Base-by-base conservation (phyloP, 176 grass and related monocot genomes). In the Chrysopogon serrulatus region DNA sequence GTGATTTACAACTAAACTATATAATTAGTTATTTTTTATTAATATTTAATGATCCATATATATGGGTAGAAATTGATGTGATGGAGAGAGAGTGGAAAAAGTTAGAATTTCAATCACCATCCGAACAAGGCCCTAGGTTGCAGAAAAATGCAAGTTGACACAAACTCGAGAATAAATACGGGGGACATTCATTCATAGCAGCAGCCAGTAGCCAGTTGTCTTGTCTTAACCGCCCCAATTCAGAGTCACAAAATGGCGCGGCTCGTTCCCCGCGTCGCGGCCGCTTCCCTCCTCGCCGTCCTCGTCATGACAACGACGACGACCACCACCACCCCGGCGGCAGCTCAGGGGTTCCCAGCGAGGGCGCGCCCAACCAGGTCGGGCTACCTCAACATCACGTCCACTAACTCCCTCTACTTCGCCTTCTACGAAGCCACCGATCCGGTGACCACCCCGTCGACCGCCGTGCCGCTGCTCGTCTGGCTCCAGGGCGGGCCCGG, bases 401-500 rank as follows among this genome's bases (percentile, higher is more conserved):
- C 77, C 68, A 67, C 44, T 54, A 59, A 59, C 78, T 77, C 73
- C 34, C 63, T 88, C 82, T 84, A 86, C 87, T 63, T 87, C 83
- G 90, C 86, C 79, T 92, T 90, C 90, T 96, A 91, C 82, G 83
- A 93, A 67, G 93, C 90, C 71, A 86, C 82, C 60, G 30, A 89
- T 34, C 90, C 93, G 13, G 37, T 91, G 56, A 82, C 80, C 74
- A 65, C 80, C 13, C 70, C 76, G 27, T 62, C 48, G 12, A 12
- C 65, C 26, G 63, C 53, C 65, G 81, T 81, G 24, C 90, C 94
- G 16, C 88, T 96, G 15, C 88, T 93, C 70, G 31, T 93, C 8
- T 96, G 94, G 91, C 91, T 96, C 62, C 81, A 93, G 65, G 91
- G 88, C 72, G 88, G 90, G 15, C 90, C 93, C 12, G 90, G 88